Percentiles rank a stretch among this genome's conserved stretches.
Conservation (phyloP, 2,329 filamentous ascomycete species). For the Juglanconis sp. region DNA sequence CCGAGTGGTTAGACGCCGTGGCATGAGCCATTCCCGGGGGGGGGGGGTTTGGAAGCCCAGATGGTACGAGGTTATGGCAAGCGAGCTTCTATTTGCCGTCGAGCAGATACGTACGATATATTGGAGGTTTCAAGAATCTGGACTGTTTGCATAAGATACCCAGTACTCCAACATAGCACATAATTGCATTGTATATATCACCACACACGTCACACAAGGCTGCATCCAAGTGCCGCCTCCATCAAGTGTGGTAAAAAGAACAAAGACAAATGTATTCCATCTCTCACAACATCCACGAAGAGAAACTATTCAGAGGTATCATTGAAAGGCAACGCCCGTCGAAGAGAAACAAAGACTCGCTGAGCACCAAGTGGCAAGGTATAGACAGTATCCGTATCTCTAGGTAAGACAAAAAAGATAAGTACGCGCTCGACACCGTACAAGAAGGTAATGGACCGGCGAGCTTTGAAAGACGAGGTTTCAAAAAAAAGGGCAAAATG, state of each 20-base stretch:
- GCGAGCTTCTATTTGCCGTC: no score
- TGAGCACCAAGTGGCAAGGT: not conserved
- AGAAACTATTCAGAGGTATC: slow-evolving; percentile 18
- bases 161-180: not conserved
- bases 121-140: not conserved
- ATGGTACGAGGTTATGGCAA: not conserved
- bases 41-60: not conserved
- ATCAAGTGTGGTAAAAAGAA: no score
- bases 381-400: not conserved
- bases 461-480: not conserved
- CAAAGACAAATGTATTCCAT: not conserved
- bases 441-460: not conserved
- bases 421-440: not conserved
- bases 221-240: no score
- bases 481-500: not conserved
- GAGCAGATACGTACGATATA: not conserved
- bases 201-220: not conserved
- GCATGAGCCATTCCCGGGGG: not conserved
- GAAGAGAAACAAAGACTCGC: not conserved
- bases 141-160: not conserved
- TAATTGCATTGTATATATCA: not conserved
- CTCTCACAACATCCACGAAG: not conserved
- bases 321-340: not conserved
- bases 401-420: not conserved
- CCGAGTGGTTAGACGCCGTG: slow-evolving; percentile 9